Percentiles rank a stretch among this genome's conserved stretches.
Evolutionary conservation across 2,329 filamentous ascomycete species (phyloP).

Genomic region (Drechslerella stenobrocha): DNA sequence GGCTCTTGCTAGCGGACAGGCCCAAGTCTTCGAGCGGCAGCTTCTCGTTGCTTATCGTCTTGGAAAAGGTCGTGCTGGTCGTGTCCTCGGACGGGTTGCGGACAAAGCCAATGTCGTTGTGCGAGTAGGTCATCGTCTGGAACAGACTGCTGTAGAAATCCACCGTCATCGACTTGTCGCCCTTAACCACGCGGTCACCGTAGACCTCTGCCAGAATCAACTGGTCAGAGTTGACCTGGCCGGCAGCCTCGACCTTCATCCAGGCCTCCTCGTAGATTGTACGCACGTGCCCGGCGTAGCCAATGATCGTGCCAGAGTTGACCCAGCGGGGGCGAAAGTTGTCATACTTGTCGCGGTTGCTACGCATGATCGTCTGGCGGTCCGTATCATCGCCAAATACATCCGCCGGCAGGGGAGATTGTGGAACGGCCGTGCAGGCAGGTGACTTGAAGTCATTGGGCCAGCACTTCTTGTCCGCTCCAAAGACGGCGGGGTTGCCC

Average conservation of each 20-base stretch:
- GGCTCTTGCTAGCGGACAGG: conserved; percentile 31
- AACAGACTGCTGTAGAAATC: conserved; percentile 48
- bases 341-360: conserved; percentile 51
- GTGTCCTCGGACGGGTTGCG: conserved; percentile 29
- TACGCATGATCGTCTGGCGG: conserved; percentile 51
- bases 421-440: conserved; percentile 57
- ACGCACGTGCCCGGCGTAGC: conserved; percentile 55
- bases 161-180: conserved; percentile 53
- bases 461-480: conserved; percentile 59
- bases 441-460: conserved; percentile 55
- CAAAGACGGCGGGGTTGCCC: conserved; percentile 59
- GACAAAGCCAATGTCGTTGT: conserved; percentile 44
- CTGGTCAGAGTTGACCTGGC: conserved; percentile 57
- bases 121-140: conserved; percentile 48
- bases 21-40: conserved; percentile 30
- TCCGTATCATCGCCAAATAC: conserved; percentile 57
- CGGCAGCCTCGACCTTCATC: conserved; percentile 54
- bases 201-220: conserved; percentile 58
- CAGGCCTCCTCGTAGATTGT: conserved; percentile 54
- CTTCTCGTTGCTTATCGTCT: conserved; percentile 14
- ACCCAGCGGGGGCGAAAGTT: conserved; percentile 56
- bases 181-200: conserved; percentile 58
- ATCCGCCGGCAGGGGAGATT: conserved; percentile 53
- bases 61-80: conserved; percentile 33
- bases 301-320: conserved; percentile 60